Evolutionary conservation across 2,329 filamentous ascomycete genomes (phyloP).

Genomic region (Acrodontium crateriforme): DNA sequence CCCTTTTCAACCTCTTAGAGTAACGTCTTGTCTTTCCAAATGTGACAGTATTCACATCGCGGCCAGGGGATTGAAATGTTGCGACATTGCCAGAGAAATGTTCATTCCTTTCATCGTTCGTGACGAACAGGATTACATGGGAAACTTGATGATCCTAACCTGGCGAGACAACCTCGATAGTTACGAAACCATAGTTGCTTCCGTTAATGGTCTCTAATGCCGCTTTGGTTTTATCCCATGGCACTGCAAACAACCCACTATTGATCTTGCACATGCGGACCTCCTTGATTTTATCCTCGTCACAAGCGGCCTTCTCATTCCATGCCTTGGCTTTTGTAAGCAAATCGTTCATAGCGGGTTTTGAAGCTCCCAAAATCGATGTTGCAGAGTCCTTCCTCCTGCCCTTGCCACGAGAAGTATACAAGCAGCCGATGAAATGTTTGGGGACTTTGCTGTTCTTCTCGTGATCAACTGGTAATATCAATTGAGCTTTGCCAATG

Average conservation of each 20-base stretch:
- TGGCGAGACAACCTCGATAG: constrained; percentile 10
- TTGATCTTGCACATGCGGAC: constrained; percentile 34
- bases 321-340: constrained; percentile 27
- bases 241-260: constrained; percentile 41
- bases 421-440: constrained; percentile 46
- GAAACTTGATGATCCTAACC: too few species aligned
- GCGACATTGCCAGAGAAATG: too few species aligned
- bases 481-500: constrained; percentile 38
- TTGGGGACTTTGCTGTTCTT: not conserved
- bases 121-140: too few species aligned
- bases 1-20: too few species aligned
- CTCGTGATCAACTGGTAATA: constrained; percentile 23
- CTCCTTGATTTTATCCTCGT: constrained; percentile 5
- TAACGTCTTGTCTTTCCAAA: too few species aligned
- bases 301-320: constrained; percentile 8
- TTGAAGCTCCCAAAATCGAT: constrained; percentile 37
- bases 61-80: too few species aligned
- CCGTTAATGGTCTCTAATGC: constrained; percentile 29
- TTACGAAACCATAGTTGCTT: constrained; percentile 8
- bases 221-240: constrained; percentile 36
- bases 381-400: constrained; percentile 26
- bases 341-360: constrained; percentile 35
- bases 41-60: too few species aligned
- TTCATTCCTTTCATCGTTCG: too few species aligned
- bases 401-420: constrained; percentile 40